Evolutionary conservation across 116 monocot species (phyloP), one percentile per base, ranked within the genome.

Genomic region (Papilionanthe hybrid): DNA sequence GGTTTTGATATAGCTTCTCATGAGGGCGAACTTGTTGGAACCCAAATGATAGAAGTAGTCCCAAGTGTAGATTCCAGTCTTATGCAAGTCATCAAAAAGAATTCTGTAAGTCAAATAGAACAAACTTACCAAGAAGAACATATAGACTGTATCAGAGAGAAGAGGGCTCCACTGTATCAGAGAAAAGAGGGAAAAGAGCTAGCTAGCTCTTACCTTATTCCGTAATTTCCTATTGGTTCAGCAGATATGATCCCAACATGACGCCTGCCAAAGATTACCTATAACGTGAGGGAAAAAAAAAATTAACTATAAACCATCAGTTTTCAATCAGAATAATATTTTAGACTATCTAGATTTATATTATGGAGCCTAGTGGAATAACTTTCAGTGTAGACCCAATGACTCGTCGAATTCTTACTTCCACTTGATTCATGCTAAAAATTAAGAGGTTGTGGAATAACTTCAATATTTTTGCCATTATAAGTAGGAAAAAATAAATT

Each of bases 31-130:
- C 79, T 96, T 96, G 81, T 92, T 92, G 23, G 87, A 69, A 58
- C 92, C 92, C 37, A 96, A 77, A 83, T 92, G 83, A 77, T 96
- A 86, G 58, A 96, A 92, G 82, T 91, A 96, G 83, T 92, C 92
- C 94, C 94, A 96, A 18, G 96, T 91, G 91, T 89, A 92, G 80
- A 96, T 96, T 27, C 96, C 94, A 79, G 96, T 94, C 79, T 91
- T 92, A 74, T 96, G 96, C 85, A 96, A 83, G 82, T 96, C 96
- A 75, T 96, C 96, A 63, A 96, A 96, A 43, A 79, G 44, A 53
- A 96, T 83, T 81, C 94, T 95, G 82, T 10, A 69, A 12, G 69
- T 37, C 15, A 69, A 69, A 69, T 69, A 69, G 69, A 69, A 69
- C 69, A 18, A 4, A 18, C 69, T 32, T 69, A 37, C 37, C 11